phyloP scores from a whole-genome alignment of 169 alveolate species.

The Cryptosporidium meleagridis region DNA sequence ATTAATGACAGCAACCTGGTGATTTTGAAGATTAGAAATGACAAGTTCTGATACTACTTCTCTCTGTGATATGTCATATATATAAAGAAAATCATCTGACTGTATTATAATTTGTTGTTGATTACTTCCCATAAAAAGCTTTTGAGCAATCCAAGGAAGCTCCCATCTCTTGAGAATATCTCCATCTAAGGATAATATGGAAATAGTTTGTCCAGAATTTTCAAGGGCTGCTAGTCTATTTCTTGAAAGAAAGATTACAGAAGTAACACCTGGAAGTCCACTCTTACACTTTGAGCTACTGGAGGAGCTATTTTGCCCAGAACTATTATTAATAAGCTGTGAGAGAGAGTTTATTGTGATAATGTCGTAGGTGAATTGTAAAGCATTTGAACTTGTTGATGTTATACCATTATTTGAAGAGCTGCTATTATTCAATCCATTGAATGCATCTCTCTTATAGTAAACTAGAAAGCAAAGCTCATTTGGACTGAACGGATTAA shows the following conservation, averaged over 20 bases:
- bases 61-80: conserved; percentile 84
- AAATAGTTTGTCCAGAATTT: conserved; percentile 78
- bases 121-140: conserved; percentile 36
- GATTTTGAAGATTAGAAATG: conserved; percentile 79
- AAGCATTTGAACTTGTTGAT: neutral
- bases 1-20: conserved; percentile 81
- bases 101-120: conserved; percentile 79
- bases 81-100: conserved; percentile 80
- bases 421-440: conserved; percentile 3
- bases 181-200: conserved; percentile 78
- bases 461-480: conserved; percentile 61
- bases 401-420: neutral
- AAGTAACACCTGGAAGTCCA: conserved; percentile 77
- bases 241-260: conserved; percentile 76
- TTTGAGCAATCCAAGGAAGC: conserved; percentile 83
- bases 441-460: conserved; percentile 32
- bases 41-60: conserved; percentile 80
- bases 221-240: conserved; percentile 80
- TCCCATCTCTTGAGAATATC: conserved; percentile 77
- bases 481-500: conserved; percentile 68
- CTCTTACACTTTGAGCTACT: conserved; percentile 74
- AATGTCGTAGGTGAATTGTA: conserved; percentile 36
- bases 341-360: conserved; percentile 54
- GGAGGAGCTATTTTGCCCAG: neutral
- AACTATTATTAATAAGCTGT: neutral